phyloP scores from a whole-genome alignment of 169 alveolate species.

The Plasmodium falciparum region DNA sequence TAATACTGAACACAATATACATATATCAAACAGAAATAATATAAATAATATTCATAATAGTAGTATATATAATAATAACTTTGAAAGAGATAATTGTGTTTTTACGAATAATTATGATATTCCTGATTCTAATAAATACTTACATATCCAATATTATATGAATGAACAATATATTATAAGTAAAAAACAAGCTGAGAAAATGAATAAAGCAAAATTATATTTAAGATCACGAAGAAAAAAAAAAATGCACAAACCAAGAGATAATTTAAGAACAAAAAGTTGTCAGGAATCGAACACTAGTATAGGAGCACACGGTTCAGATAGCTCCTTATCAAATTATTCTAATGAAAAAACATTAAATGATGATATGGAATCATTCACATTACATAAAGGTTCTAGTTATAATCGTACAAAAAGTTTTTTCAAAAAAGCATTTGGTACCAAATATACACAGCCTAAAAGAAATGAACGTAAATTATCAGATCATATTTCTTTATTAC shows the following conservation, averaged over 20 bases:
- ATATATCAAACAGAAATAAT: not conserved
- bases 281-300: not conserved
- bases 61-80: not conserved
- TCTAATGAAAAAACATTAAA: slow-evolving; percentile 14
- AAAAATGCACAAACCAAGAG: slow-evolving; percentile 15
- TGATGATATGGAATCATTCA: not conserved
- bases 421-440: slow-evolving; percentile 54
- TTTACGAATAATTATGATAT: not conserved
- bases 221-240: slow-evolving; percentile 37
- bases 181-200: slow-evolving; percentile 64
- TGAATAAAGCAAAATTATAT: slow-evolving; percentile 58
- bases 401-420: slow-evolving; percentile 42
- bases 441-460: not conserved
- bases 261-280: not conserved
- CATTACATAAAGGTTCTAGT: slow-evolving; percentile 18
- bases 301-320: slow-evolving; percentile 8
- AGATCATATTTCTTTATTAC: slow-evolving; percentile 53
- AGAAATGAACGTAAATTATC: slow-evolving; percentile 58
- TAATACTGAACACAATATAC: not conserved
- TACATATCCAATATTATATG: slow-evolving; percentile 61
- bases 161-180: slow-evolving; percentile 69
- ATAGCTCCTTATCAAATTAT: slow-evolving; percentile 8
- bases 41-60: not conserved
- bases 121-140: slow-evolving; percentile 40
- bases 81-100: not conserved